Evolutionary conservation across 306 rosid species (phyloP), one percentile per base, ranked within the genome.

Genomic region (Fragaria iinumae): DNA sequence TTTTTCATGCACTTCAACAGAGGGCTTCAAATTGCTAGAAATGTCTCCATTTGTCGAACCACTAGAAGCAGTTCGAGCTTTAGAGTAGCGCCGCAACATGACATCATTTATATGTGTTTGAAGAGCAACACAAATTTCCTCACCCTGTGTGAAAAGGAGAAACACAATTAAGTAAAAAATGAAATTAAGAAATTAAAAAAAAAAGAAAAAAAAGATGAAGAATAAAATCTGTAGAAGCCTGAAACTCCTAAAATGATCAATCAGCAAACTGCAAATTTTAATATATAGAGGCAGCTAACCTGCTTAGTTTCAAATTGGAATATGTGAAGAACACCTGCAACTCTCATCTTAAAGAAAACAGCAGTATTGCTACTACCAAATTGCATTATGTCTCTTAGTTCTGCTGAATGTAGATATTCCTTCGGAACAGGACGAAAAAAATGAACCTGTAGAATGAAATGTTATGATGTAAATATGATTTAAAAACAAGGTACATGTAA

Each of bases 291-390:
- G 73, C 38, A 69, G 50, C 45, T 71, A 76, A 91, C 97, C 97
- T 91, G 98, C 87, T 93, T 93, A 60, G 98, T 90, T 84, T 93
- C 98, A 73, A 93, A 93, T 67, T 93, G 98, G 80, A 93, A 93
- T 81, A 93, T 90, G 84, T 93, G 98, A 80, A 93, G 97, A 67
- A 90, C 96, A 44, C 98, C 98, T 34, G 98, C 98, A 80, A 93
- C 97, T 85, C 98, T 87, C 98, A 93, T 93, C 81, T 93, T 93
- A 75, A 93, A 93, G 83, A 93, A 93, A 76, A 93, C 98, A 12
- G 98, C 98, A 79, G 97, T 87, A 59, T 93, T 93, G 87, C 98
- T 93, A 72, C 97, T 93, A 72, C 98, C 98, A 36, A 93, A 93
- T 82, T 93, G 98, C 97, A 91, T 93, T 85, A 93, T 93, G 78